Evolutionary conservation across 768 basidiomycete genomes (phyloP).

Genomic region (Auricularia cornea): DNA sequence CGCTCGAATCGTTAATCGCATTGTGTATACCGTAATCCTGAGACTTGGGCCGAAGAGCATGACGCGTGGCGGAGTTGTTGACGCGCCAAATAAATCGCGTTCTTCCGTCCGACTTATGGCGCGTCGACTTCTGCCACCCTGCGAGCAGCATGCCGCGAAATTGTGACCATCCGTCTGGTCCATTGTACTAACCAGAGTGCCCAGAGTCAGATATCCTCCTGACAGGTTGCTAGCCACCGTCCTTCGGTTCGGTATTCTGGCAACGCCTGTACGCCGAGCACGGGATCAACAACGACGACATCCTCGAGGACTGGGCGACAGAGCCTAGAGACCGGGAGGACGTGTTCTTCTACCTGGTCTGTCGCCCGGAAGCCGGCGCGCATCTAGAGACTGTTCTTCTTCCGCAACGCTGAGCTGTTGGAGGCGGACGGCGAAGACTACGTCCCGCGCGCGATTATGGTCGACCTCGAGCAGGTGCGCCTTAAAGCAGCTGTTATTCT

Average conservation of each 20-base stretch:
- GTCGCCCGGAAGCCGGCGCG: neutral
- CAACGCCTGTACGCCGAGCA: conserved; percentile 98
- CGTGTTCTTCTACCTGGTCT: conserved; percentile 90
- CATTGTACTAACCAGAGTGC: conserved; percentile 91
- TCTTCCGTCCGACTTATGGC: too few relatives aligned
- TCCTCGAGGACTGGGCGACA: conserved; percentile 94
- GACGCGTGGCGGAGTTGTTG: too few relatives aligned
- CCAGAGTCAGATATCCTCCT: too few relatives aligned
- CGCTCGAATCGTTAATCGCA: too few relatives aligned
- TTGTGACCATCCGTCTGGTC: conserved; percentile 76
- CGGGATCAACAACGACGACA: conserved; percentile 92
- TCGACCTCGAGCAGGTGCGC: conserved; percentile 92
- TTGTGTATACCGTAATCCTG: too few relatives aligned
- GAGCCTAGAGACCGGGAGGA: conserved; percentile 96
- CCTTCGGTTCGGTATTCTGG: conserved; percentile 98
- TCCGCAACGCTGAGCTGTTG: neutral
- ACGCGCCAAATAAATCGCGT: neutral
- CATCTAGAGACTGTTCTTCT: neutral
- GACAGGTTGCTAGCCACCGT: too few relatives aligned
- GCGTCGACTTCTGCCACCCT: neutral
- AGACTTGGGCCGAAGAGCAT: too few relatives aligned
- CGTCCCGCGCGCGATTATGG: conserved; percentile 91
- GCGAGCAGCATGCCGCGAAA: conserved; percentile 73
- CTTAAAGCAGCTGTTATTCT: neutral
- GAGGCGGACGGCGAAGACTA: conserved; percentile 97